Evolutionary conservation across 106 monocot species (phyloP).

Genomic region (Acanthochlamys bracteata): DNA sequence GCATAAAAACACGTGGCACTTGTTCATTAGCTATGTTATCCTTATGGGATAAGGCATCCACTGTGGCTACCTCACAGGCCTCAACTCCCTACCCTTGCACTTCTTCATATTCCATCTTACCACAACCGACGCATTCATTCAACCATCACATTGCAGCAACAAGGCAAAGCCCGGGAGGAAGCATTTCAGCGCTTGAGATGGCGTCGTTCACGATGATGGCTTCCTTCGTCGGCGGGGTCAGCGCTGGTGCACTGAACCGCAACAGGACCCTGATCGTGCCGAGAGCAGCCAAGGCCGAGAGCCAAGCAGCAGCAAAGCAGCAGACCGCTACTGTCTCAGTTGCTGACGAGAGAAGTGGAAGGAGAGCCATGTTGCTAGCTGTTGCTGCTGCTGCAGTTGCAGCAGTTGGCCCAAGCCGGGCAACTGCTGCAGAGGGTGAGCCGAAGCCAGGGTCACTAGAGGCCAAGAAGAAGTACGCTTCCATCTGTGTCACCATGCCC

Average conservation of each 20-base stretch:
- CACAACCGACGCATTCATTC: background rate
- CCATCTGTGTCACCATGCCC: constrained; percentile 11
- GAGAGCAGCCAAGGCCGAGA: background rate
- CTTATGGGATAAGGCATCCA: background rate
- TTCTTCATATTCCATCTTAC: constrained; percentile 1
- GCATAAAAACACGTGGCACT: background rate
- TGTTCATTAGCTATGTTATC: background rate
- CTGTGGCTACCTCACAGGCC: background rate
- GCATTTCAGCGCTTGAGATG: background rate
- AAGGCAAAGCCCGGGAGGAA: background rate
- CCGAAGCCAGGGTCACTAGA: background rate
- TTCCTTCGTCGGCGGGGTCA: background rate
- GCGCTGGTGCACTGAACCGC: background rate
- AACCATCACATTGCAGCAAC: background rate
- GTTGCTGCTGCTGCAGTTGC: background rate
- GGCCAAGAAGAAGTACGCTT: constrained; percentile 10
- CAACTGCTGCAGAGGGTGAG: background rate
- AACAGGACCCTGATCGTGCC: background rate
- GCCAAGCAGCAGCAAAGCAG: background rate
- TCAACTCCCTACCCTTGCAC: background rate
- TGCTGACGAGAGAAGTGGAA: background rate
- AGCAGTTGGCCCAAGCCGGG: background rate
- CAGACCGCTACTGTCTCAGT: background rate
- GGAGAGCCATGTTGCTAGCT: background rate
- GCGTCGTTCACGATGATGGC: background rate